phyloP scores from a whole-genome alignment of 352 stramenopile genomes.

The Globisporangium radiosum region DNA sequence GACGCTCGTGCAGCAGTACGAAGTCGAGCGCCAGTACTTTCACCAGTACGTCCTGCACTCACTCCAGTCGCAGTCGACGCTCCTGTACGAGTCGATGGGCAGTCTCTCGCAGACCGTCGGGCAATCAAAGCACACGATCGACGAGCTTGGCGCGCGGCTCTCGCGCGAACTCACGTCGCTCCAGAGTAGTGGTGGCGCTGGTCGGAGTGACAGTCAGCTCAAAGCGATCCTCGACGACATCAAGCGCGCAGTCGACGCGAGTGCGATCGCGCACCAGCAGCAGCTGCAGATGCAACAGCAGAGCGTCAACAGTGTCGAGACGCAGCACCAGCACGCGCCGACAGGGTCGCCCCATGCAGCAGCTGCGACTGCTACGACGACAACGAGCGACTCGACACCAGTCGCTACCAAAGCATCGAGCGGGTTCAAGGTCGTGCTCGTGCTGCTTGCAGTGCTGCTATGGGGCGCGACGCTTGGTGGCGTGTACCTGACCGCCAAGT shows the following conservation, averaged over 20 bases:
- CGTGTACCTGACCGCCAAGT: slow-evolving; percentile 18
- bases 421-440: slow-evolving; percentile 1
- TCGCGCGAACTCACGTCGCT: slow-evolving; percentile 14
- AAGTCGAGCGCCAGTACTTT: slow-evolving; percentile 28
- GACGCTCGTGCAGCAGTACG: slow-evolving; percentile 21
- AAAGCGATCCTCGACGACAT: slow-evolving; percentile 17
- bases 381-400: neutral
- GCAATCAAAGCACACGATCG: slow-evolving; percentile 16
- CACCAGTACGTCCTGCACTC: slow-evolving; percentile 25
- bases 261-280: slow-evolving; percentile 1
- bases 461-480: slow-evolving; percentile 16
- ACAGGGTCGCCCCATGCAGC: neutral
- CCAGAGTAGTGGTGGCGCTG: slow-evolving; percentile 3
- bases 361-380: too few relatives aligned
- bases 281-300: neutral
- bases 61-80: slow-evolving; percentile 16
- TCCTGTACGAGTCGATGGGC: slow-evolving; percentile 20
- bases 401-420: neutral
- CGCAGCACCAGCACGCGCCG: slow-evolving; percentile 1
- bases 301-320: neutral
- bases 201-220: slow-evolving; percentile 12
- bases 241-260: slow-evolving; percentile 12
- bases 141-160: slow-evolving; percentile 13
- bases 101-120: slow-evolving; percentile 15
- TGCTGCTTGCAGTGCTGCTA: slow-evolving; percentile 13